Percentiles rank a stretch among this genome's conserved stretches.
Conservation (phyloP, 352 stramenopile species). For the Phytophthora pluvialis region DNA sequence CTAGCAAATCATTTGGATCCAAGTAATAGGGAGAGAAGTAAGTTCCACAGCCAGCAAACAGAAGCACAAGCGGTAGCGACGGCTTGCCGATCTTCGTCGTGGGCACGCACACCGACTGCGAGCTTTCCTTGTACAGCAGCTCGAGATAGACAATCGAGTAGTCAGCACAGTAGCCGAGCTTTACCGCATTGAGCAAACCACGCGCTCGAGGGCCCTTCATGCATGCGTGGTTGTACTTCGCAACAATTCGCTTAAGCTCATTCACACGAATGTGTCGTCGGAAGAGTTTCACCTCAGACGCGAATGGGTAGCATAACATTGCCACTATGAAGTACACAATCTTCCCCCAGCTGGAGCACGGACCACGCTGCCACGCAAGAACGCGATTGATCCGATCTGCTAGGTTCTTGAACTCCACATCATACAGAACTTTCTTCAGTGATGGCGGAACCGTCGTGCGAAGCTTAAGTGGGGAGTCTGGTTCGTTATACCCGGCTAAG, state of each 20-base stretch:
- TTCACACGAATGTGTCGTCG: slow-evolving; percentile 80
- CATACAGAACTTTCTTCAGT: slow-evolving; percentile 74
- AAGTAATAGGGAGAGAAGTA: slow-evolving; percentile 85
- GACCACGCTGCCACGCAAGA: slow-evolving; percentile 56
- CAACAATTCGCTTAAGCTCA: slow-evolving; percentile 73
- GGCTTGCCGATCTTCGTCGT: slow-evolving; percentile 78
- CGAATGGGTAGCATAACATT: slow-evolving; percentile 75
- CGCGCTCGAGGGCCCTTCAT: slow-evolving; percentile 79
- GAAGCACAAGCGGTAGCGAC: slow-evolving; percentile 69
- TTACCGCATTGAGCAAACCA: slow-evolving; percentile 77
- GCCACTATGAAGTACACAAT: slow-evolving; percentile 64
- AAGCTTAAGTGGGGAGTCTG: slow-evolving; percentile 61
- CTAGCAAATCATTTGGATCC: slow-evolving; percentile 81
- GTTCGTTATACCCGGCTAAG: slow-evolving; percentile 70
- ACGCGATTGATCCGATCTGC: slow-evolving; percentile 71
- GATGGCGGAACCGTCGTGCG: slow-evolving; percentile 59
- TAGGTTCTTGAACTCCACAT: slow-evolving; percentile 68
- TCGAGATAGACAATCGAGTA: slow-evolving; percentile 86
- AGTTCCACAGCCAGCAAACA: slow-evolving; percentile 80
- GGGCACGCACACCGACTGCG: slow-evolving; percentile 70
- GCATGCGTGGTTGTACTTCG: slow-evolving; percentile 83
- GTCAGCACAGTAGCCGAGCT: slow-evolving; percentile 78
- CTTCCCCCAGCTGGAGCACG: slow-evolving; percentile 61
- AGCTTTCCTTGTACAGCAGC: slow-evolving; percentile 78
- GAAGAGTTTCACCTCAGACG: slow-evolving; percentile 70